Percentiles rank a stretch among this genome's conserved stretches.
These are phyloP conservation scores for Polychaeton citri DNA, from an alignment of 2,329 filamentous ascomycete genomes.

Conservation along the genomic window DNA sequence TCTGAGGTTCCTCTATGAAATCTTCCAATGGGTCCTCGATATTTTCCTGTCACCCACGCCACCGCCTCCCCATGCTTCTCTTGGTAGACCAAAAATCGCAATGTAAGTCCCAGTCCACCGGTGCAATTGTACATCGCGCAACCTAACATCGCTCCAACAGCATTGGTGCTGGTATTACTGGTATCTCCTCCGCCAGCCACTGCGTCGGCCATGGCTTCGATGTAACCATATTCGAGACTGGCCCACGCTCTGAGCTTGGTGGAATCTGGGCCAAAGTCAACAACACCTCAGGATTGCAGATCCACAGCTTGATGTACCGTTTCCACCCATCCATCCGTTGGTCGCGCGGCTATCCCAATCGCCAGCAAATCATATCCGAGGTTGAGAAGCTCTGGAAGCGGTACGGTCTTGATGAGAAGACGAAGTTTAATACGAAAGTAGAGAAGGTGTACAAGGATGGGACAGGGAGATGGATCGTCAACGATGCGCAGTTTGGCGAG, in stretches of 20 bases:
- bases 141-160: background rate
- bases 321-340: constrained; percentile 72
- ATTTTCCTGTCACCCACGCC: constrained; percentile 56
- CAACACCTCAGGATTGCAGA: constrained; percentile 68
- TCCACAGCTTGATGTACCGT: constrained; percentile 76
- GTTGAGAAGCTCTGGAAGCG: constrained; percentile 60
- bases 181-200: constrained; percentile 65
- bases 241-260: constrained; percentile 45
- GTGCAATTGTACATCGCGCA: too few species aligned
- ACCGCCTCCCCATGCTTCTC: constrained; percentile 43
- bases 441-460: constrained; percentile 56
- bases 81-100: constrained; percentile 46
- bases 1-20: constrained; percentile 48
- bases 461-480: constrained; percentile 63
- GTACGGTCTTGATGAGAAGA: constrained; percentile 58
- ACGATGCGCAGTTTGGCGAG: constrained; percentile 52
- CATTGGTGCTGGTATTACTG: constrained; percentile 47
- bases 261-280: constrained; percentile 36
- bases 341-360: constrained; percentile 62
- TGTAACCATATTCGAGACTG: constrained; percentile 64
- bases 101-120: too few species aligned
- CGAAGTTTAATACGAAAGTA: constrained; percentile 57
- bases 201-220: constrained; percentile 79
- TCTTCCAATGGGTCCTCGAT: constrained; percentile 51
- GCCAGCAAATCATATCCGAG: constrained; percentile 60